Base-by-base conservation (phyloP, 306 rosid genomes). In the Begonia loranthoides region DNA sequence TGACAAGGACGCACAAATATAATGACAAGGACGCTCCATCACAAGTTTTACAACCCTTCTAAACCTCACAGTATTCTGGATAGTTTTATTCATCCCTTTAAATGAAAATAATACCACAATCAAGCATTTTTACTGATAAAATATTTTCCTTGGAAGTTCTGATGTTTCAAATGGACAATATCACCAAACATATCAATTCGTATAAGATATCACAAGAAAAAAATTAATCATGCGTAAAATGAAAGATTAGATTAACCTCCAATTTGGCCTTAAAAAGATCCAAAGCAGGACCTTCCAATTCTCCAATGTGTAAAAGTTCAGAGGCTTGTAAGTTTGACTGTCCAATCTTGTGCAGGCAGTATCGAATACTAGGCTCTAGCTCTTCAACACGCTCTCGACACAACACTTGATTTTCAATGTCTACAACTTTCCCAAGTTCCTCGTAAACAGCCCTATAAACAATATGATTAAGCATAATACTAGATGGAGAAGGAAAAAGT, bases 251-350 rank as follows among this genome's bases (percentile, higher is more conserved):
- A 76, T 81, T 65, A 54, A 86, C 99, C 95, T 90, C 99, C 64
- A 90, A 57, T 66, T 90, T 90, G 41, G 93, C 78, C 68, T 90
- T 90, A 58, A 90, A 90, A 60, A 86, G 99, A 78, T 86, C 99
- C 63, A 90, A 71, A 36, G 99, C 99, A 56, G 99, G 99, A 60
- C 99, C 99, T 90, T 90, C 95, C 94, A 82, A 76, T 72, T 90
- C 99, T 52, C 92, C 99, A 58, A 90, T 90, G 38, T 86, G 64
- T 51, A 90, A 58, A 65, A 90, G 94, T 64, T 86, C 96, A 54
- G 99, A 90, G 65, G 95, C 79, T 70, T 86, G 95, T 50, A 90
- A 67, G 80, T 83, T 83, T 69, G 95, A 86, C 72, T 80, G 78
- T 47, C 94, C 96, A 69, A 86, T 61, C 76, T 86, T 86, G 77